A percentile compares a stretch with the other conserved stretches of the same genome.
Evolutionary conservation across 495 filamentous ascomycete species (phyloP).

Genomic region (Neurospora pannonica): DNA sequence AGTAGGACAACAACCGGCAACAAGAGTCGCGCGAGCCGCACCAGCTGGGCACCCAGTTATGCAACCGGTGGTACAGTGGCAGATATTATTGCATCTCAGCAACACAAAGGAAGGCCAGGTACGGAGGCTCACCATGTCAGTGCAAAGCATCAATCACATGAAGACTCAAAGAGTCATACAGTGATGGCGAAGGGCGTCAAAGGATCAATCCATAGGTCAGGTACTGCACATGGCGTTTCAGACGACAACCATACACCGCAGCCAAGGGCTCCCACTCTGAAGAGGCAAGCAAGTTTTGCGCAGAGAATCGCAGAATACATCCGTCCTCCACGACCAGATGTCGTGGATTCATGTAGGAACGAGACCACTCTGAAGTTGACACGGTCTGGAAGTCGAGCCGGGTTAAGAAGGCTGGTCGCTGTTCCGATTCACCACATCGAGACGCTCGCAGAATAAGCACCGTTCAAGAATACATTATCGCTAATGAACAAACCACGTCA

Average conservation of each 20-base stretch:
- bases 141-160: not conserved
- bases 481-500: not conserved
- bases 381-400: not conserved
- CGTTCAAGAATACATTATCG: not conserved
- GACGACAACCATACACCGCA: conserved; percentile 1
- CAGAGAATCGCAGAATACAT: conserved; percentile 22
- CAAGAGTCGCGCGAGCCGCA: conserved; percentile 2
- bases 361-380: not conserved
- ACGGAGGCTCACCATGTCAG: not conserved
- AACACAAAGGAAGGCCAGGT: not conserved
- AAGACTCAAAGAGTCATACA: not conserved
- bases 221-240: not conserved
- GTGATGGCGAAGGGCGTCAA: not conserved
- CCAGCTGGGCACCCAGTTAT: conserved; percentile 11
- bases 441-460: not conserved
- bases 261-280: conserved; percentile 2
- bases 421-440: not conserved
- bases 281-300: conserved; percentile 17
- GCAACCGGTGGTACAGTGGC: not conserved
- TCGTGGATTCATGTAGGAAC: not conserved
- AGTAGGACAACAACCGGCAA: not conserved
- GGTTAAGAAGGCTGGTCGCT: not conserved
- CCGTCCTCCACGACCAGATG: conserved; percentile 9
- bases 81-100: not conserved
- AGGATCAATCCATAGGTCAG: not conserved